phyloP scores from a whole-genome alignment of 1,284 basidiomycete genomes.

The Gomphus sp. region DNA sequence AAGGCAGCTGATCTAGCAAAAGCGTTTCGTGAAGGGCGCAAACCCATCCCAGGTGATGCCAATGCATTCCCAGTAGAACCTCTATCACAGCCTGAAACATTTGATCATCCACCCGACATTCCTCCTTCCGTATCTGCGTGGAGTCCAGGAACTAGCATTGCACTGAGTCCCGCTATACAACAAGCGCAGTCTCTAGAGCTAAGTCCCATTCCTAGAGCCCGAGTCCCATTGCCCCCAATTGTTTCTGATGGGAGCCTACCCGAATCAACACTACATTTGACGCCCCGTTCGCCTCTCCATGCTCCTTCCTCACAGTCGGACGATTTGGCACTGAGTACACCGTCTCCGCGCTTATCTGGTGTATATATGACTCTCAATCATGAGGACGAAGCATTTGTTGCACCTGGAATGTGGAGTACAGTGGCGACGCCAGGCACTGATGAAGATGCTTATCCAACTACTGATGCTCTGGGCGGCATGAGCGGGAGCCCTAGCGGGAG shows the following conservation, averaged over 20 bases:
- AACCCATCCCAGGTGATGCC: slow-evolving; percentile 57
- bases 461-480: background rate
- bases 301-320: slow-evolving; percentile 20
- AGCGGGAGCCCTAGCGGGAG: slow-evolving; percentile 2
- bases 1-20: slow-evolving; percentile 86
- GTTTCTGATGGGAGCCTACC: background rate
- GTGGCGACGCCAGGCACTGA: slow-evolving; percentile 47
- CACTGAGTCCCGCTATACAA: slow-evolving; percentile 3
- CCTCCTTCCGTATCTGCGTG: background rate
- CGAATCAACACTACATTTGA: background rate
- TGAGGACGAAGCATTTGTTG: slow-evolving; percentile 23
- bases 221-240: slow-evolving; percentile 14
- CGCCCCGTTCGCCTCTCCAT: slow-evolving; percentile 14
- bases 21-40: slow-evolving; percentile 79
- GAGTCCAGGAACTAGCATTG: slow-evolving; percentile 6
- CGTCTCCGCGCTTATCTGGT: slow-evolving; percentile 6
- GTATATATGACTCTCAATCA: slow-evolving; percentile 11
- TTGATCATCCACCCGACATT: background rate
- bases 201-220: background rate
- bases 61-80: slow-evolving; percentile 22
- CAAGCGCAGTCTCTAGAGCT: background rate
- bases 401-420: slow-evolving; percentile 54
- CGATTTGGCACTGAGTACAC: slow-evolving; percentile 20
- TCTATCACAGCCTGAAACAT: background rate
- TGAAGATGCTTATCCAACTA: slow-evolving; percentile 12